phyloP scores from a whole-genome alignment of 1,284 basidiomycete genomes.

The Ganoderma resinaceum region DNA sequence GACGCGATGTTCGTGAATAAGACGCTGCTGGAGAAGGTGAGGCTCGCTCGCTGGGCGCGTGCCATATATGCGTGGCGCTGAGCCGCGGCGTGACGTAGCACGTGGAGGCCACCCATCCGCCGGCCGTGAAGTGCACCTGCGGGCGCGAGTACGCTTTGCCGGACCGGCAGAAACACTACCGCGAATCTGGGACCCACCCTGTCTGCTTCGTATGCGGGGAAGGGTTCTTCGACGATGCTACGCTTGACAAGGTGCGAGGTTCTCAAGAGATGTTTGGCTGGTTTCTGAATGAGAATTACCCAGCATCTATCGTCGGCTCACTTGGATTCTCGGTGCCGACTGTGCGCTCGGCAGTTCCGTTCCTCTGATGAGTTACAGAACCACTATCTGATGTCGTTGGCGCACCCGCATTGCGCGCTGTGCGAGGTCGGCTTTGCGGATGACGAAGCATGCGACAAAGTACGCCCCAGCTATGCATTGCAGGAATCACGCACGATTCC shows the following conservation, averaged over 20 bases:
- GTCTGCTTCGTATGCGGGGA: constrained; percentile 26
- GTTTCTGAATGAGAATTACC: not conserved
- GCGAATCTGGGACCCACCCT: constrained; percentile 25
- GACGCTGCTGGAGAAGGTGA: constrained; percentile 23
- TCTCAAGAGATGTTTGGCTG: not conserved
- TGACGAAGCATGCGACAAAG: constrained; percentile 25
- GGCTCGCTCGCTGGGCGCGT: not conserved
- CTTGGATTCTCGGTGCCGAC: constrained; percentile 18
- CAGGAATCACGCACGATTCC: not conserved
- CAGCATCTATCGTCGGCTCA: constrained; percentile 31
- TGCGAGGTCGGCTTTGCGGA: constrained; percentile 31
- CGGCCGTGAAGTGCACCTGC: constrained; percentile 4
- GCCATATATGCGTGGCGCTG: not conserved
- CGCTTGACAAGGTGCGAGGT: constrained; percentile 20
- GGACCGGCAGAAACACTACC: constrained; percentile 27
- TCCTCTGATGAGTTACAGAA: constrained; percentile 20
- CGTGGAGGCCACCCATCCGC: constrained; percentile 12
- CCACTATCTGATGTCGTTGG: constrained; percentile 26
- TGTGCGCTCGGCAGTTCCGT: constrained; percentile 24
- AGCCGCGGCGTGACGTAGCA: constrained; percentile 14
- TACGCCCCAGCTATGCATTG: not conserved
- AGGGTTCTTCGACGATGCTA: constrained; percentile 22
- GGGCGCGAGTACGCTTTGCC: constrained; percentile 5
- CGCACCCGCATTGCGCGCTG: constrained; percentile 29
- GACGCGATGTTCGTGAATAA: constrained; percentile 14